Percentiles rank a stretch among this genome's conserved stretches.
Conservation (phyloP, 192 early-diverging fungal species). For the Coemansia sp. region DNA sequence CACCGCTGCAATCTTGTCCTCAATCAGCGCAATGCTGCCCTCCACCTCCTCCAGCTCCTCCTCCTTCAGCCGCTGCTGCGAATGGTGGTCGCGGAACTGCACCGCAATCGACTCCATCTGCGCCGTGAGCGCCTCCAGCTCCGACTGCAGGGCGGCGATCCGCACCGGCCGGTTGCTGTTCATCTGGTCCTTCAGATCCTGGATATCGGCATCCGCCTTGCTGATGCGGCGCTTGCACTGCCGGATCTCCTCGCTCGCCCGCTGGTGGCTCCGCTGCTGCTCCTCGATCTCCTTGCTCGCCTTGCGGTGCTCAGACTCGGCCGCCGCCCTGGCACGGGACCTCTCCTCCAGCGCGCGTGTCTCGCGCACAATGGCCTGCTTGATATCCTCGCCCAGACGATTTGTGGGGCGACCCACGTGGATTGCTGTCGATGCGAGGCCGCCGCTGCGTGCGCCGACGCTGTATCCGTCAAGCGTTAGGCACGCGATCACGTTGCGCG, state of each 20-base stretch:
- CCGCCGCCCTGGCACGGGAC: slow-evolving; percentile 10
- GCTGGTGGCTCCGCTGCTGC: slow-evolving; percentile 34
- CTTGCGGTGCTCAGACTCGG: slow-evolving; percentile 21
- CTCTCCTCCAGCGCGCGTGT: slow-evolving; percentile 24
- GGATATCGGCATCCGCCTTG: slow-evolving; percentile 35
- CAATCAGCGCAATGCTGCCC: slow-evolving; percentile 30
- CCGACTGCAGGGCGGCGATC: slow-evolving; percentile 59
- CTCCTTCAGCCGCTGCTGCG: slow-evolving; percentile 51
- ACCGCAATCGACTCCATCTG: slow-evolving; percentile 61
- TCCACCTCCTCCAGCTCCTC: slow-evolving; percentile 34
- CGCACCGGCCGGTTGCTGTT: slow-evolving; percentile 67
- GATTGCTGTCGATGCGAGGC: slow-evolving; percentile 47
- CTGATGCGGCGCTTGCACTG: slow-evolving; percentile 40
- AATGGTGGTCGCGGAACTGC: slow-evolving; percentile 60
- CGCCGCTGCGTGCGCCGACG: slow-evolving; percentile 59
- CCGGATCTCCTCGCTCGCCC: slow-evolving; percentile 32
- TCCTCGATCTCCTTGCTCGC: slow-evolving; percentile 38
- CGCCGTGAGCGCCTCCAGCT: slow-evolving; percentile 50
- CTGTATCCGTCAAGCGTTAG: slow-evolving; percentile 61
- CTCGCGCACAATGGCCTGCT: slow-evolving; percentile 37
- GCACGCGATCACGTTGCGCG: slow-evolving; percentile 64
- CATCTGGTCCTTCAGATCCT: slow-evolving; percentile 56
- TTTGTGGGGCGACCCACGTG: slow-evolving; percentile 41
- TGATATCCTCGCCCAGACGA: slow-evolving; percentile 59
- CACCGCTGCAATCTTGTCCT: slow-evolving; percentile 31